Evolutionary conservation across 2,329 filamentous ascomycete genomes (phyloP), one percentile per base, ranked within the genome.

Genomic region (Aspergillus sp.): DNA sequence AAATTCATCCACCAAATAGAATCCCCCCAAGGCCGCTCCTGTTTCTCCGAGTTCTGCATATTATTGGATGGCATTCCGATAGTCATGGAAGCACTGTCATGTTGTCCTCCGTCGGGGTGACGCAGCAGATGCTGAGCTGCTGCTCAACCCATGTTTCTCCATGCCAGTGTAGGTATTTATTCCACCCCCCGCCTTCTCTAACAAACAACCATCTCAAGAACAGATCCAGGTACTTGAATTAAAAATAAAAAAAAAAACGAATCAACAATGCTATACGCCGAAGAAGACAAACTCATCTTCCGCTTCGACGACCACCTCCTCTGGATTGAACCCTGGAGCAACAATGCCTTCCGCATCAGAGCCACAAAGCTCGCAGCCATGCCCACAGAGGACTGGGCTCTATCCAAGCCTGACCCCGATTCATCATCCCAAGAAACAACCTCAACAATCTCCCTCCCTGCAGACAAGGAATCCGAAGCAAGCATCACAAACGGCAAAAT

Each of bases 401-500:
- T 76, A 33, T 60, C 64, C 5, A 64, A 66, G 24, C 62, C 27
- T 9, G 27, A 30, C 27, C 8, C 27, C 3, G 2, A 11, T 24
- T 7, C 24, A 24, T 24, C 24, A 9, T 11, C 70, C 12, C 49
- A 37, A 30, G 13, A 51, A 15, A 40, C 5, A 7, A 51, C 57
- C 5, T 1, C 24, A 52, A 61, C 15, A 6, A 66, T 66, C 15
- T 51, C 64, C 6, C 66, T 59, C 5, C 57, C 60, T 4, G 27
- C 48, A 39, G 62, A 45, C 12, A 61, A 71, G n/a, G 33, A 40
- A 1, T n/a, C 20, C 33, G 69, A 70, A 20, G 77, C 74, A n/a
- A 73, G 70, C 30, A 75, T 83, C 56, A 70, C 69, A 44, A 82
- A 83, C 60, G 82, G 82, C 49, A 76, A 72, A 12, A 80, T 83